A percentile compares a stretch with the other conserved stretches of the same genome.
These are phyloP conservation scores for Linnemannia zychae DNA, from an alignment of 192 early-diverging fungal genomes.

Conservation along the genomic window DNA sequence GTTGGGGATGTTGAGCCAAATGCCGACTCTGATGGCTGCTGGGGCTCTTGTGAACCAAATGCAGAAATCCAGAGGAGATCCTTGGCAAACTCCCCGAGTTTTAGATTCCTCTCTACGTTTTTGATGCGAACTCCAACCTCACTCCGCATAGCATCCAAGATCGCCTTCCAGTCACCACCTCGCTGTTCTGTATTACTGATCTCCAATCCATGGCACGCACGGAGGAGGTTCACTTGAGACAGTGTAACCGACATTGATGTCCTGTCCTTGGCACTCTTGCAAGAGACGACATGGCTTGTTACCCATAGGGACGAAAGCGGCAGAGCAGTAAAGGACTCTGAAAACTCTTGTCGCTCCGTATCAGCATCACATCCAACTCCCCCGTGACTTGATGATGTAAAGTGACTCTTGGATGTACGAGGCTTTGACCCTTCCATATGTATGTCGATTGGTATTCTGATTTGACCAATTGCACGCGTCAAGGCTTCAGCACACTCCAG, in stretches of 20 bases:
- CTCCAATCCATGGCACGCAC: slow-evolving; percentile 36
- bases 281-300: slow-evolving; percentile 41
- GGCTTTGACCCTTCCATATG: not conserved
- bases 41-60: slow-evolving; percentile 11
- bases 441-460: not conserved
- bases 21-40: not conserved
- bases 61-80: slow-evolving; percentile 49
- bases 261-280: slow-evolving; percentile 52
- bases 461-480: slow-evolving; percentile 40
- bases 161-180: slow-evolving; percentile 40
- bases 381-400: not conserved
- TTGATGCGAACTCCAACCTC: slow-evolving; percentile 50
- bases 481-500: slow-evolving; percentile 49
- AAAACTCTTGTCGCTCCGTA: not conserved
- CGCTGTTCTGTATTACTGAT: slow-evolving; percentile 11
- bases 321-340: not conserved
- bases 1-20: slow-evolving; percentile 4
- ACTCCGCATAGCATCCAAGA: slow-evolving; percentile 50
- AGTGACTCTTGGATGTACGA: not conserved
- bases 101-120: slow-evolving; percentile 51
- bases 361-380: not conserved
- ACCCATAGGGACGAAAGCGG: slow-evolving; percentile 28
- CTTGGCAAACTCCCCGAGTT: slow-evolving; percentile 45
- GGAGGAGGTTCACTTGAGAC: slow-evolving; percentile 40
- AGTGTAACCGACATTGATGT: slow-evolving; percentile 48